Base-by-base conservation (phyloP, 176 grass and related monocot genomes). In the Bonia amplexicaulis region DNA sequence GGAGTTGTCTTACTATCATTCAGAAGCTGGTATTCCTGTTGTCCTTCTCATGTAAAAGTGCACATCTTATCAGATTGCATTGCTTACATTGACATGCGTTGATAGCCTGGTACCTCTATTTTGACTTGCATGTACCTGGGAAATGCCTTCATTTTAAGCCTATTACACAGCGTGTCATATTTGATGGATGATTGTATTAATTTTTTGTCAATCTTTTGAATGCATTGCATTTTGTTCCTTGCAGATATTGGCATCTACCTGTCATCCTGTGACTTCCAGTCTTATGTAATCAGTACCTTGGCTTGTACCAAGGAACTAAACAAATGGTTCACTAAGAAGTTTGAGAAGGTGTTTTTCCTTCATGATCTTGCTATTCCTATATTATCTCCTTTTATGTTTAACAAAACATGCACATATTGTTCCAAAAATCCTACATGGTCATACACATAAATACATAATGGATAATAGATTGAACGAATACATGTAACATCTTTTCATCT, bases 1-100 rank as follows among this genome's bases (percentile, higher is more conserved):
- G 73, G 88, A 90, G 66, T 35, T 90, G 57, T 82, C 78, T 82
- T 90, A 90, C 40, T 90, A 90, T 70, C 83, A 90, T 69, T 86
- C 83, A 86, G 88, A 90, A 86, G 78, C 71, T 57, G 88, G 88
- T 90, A 90, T 64, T 51, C 23, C 16, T 77, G 6, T 61, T 77
- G 15, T 31, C 76, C 48, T 80, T 78, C 35, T 46, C 12, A 70
- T 73, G 73, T 78, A 70, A 52, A 86, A 76, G 39, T 82, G 51
- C 48, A 31, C 45, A 60, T 78, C 60, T 84, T 72, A 79, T 78
- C 46, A 65, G 63, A 81, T 64, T 47, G 20, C 81, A 49, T 54
- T 77, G 46, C 11, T 63, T 75, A 45, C 57, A 77, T 79, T 55
- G 12, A 66, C 63, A 71, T 70, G 70, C 33, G 66, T 51, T 69